A percentile compares a stretch with the other conserved stretches of the same genome.
phyloP scores from a whole-genome alignment of 148 eudicot genomes.

The Persicaria maculosa region DNA sequence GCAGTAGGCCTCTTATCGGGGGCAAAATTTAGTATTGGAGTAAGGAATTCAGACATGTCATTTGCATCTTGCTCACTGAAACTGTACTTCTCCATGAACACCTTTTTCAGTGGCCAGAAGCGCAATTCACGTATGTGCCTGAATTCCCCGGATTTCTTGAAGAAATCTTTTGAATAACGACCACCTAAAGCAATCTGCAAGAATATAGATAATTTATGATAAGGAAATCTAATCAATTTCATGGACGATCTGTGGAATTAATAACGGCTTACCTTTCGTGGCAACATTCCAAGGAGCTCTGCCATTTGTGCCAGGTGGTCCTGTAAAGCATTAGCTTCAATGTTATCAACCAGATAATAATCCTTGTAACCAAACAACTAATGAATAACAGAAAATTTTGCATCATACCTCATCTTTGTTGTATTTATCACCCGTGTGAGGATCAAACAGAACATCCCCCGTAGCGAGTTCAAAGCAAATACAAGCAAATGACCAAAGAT shows the following conservation, averaged over 20 bases:
- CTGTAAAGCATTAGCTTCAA: conserved; percentile 19
- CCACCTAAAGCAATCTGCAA: conserved; percentile 53
- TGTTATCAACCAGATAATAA: neutral
- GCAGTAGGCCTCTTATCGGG: conserved; percentile 55
- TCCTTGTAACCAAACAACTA: neutral
- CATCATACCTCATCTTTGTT: conserved; percentile 80
- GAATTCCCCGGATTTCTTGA: conserved; percentile 57
- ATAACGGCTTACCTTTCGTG: conserved; percentile 36
- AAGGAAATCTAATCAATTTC: neutral
- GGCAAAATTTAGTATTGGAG: conserved; percentile 48
- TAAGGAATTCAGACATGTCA: conserved; percentile 40
- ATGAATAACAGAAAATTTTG: neutral
- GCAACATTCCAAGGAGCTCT: conserved; percentile 63
- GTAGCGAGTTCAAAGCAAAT: conserved; percentile 95
- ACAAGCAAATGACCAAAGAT: conserved; percentile 97
- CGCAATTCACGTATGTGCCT: conserved; percentile 55
- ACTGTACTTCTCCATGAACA: conserved; percentile 51
- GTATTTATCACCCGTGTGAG: conserved; percentile 80
- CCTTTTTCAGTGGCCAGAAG: conserved; percentile 55
- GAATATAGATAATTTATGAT: neutral
- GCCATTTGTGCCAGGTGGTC: conserved; percentile 63
- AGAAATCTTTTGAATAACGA: conserved; percentile 49
- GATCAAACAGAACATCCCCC: conserved; percentile 95
- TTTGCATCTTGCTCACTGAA: conserved; percentile 48
- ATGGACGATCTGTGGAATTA: neutral